Base-by-base conservation (phyloP, 1,284 basidiomycete species). In the Ceratobasidium theobromae region DNA sequence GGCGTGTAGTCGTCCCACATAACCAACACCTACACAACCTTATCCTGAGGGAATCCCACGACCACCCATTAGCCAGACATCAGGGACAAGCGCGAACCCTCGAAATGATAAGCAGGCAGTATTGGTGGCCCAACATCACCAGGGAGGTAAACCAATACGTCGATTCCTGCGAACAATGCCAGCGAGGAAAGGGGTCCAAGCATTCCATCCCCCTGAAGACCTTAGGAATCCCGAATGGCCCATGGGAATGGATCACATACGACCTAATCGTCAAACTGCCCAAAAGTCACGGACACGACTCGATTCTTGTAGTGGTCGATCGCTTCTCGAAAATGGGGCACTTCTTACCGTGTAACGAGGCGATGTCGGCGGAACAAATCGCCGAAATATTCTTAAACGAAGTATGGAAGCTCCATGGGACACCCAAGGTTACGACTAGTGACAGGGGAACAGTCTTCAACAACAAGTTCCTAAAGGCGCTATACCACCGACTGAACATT, bases 391-490 rank as follows among this genome's bases (percentile, higher is more conserved):
- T 68, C n/a, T 18, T 68, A 4, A 23, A 54, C 16, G 2, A 68
- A 1, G 41, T 65, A 9, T 68, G 58, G 58, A 54, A 40, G 30
- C 52, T 68, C 1, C 67, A 68, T 55, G 67, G 67, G 1, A 43
- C 40, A 8, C 52, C 60, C 23, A 18, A 25, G 5, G 11, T 14
- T 4, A 62, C 48, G 2, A 28, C 62, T 0, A 8, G 75, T 1
- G 77, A 79, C 25, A 66, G 75, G 35, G 35, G 16, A 38, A 8
- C 16, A 38, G 35, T 38, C 35, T 38, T 16, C 16, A 74, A 69
- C 43, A 16, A 38, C 1, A 54, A 57, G 12, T 71, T 73, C 67
- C 72, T 70, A 67, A 16, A 45, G 35, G 52, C 53, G 32, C 51
- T 73, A 23, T 43, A 54, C 28, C 6, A 68, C 25, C 33, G 58